Evolutionary conservation across 352 stramenopile species (phyloP), one percentile per base, ranked within the genome.

Genomic region (Globisporangium iwayamae): DNA sequence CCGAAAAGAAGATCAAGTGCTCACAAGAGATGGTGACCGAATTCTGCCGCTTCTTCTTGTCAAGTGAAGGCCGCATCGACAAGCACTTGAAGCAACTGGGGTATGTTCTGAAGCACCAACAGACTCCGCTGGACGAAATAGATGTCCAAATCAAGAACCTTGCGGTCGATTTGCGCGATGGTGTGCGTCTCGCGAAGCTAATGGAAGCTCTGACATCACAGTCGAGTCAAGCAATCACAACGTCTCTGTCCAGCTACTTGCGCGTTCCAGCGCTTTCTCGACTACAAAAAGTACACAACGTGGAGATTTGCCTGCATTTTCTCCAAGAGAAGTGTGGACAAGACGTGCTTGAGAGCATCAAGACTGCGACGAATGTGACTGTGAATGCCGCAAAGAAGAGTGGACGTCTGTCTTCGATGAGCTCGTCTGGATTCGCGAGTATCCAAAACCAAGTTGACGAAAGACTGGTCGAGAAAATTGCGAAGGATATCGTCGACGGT

Each of bases 231-330:
- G 10, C 46, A 50, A 53, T 51, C 28, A 56, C 71, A 13, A 43
- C 72, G 18, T 52, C 58, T 0, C 63, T 98, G 39, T 90, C 97
- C 18, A 72, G 65, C 10, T 90, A 86, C 39, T 79, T 99, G 50
- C 86, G 96, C n/a, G 78, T 99, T 10, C 97, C 97, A 6, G 91
- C 96, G 18, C 69, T 97, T 9, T 98, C 95, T n/a, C 76, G 96
- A 16, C 74, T 98, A 13, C 91, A 99, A 71, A 99, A 99, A 73
- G 77, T 98, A 10, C 93, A 98, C 78, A 99, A 99, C 70, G 87
- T 98, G 0, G 85, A 96, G 63, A 79, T 98, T 30, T 96, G 93
- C 30, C 63, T 99, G 34, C 72, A 87, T 51, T 91, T 80, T 43
- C 65, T 98, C 39, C 75, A 93, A 62, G 81, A 84, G 41, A 88